Percentiles rank a stretch among this genome's conserved stretches.
Conservation (phyloP, 1,284 basidiomycete genomes). For the Singerocomus rubriflavus region DNA sequence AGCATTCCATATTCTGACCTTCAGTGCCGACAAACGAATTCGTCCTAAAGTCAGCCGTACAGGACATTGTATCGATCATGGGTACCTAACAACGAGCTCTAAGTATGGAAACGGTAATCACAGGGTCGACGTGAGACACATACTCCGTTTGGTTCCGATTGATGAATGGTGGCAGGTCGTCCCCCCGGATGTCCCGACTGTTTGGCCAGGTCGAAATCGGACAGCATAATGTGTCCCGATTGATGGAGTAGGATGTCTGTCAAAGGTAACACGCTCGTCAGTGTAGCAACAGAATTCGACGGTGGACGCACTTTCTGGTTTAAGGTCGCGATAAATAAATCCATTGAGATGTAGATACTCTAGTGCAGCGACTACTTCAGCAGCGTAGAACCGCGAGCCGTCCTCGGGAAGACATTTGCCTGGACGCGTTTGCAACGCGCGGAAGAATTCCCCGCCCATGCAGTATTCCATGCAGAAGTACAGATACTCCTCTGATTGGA, state of each 20-base stretch:
- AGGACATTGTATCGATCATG: slow-evolving; percentile 94
- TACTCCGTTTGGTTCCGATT: slow-evolving; percentile 86
- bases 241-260: slow-evolving; percentile 97
- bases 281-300: not conserved
- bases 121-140: slow-evolving; percentile 23
- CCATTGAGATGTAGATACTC: slow-evolving; percentile 99
- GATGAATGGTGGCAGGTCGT: slow-evolving; percentile 88
- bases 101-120: slow-evolving; percentile 16
- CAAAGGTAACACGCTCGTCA: slow-evolving; percentile 15
- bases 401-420: slow-evolving; percentile 96
- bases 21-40: slow-evolving; percentile 99
- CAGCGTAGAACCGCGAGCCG: slow-evolving; percentile 96
- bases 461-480: slow-evolving; percentile 99
- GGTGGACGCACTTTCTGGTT: slow-evolving; percentile 88
- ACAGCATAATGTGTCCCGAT: slow-evolving; percentile 98
- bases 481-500: slow-evolving; percentile 95
- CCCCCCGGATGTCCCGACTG: slow-evolving; percentile 86
- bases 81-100: slow-evolving; percentile 55
- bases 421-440: slow-evolving; percentile 90
- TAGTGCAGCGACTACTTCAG: slow-evolving; percentile 96
- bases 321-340: slow-evolving; percentile 98
- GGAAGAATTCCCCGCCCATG: slow-evolving; percentile 99
- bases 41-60: slow-evolving; percentile 96
- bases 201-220: slow-evolving; percentile 98
- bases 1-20: slow-evolving; percentile 50